phyloP scores from a whole-genome alignment of 768 basidiomycete species.

The Crassisporium funariophilum region DNA sequence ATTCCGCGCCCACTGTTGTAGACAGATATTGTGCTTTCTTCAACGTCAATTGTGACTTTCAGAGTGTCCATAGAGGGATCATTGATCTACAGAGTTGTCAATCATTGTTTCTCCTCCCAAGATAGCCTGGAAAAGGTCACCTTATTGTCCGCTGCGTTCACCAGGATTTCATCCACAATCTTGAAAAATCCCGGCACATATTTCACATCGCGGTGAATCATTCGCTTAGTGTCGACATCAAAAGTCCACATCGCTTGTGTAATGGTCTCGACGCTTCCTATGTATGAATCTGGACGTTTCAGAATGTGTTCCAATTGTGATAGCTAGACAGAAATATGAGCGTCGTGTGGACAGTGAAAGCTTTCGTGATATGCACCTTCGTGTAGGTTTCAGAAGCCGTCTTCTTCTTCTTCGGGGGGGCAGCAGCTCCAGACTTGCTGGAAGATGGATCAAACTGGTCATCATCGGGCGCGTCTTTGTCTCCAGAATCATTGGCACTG shows the following conservation, averaged over 20 bases:
- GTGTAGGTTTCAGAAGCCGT: slow-evolving; percentile 89
- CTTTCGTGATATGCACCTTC: slow-evolving; percentile 54
- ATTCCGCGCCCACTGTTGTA: slow-evolving; percentile 97
- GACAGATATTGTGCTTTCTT: slow-evolving; percentile 85
- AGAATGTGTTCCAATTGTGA: slow-evolving; percentile 94
- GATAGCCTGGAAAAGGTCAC: slow-evolving; percentile 42
- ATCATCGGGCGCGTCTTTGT: slow-evolving; percentile 42
- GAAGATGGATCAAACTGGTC: slow-evolving; percentile 30
- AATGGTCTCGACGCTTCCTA: slow-evolving; percentile 91
- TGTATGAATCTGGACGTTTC: slow-evolving; percentile 92
- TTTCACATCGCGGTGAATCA: slow-evolving; percentile 80
- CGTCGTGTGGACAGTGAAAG: background rate
- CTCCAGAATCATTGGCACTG: slow-evolving; percentile 41
- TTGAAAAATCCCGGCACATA: slow-evolving; percentile 99
- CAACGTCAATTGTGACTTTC: slow-evolving; percentile 84
- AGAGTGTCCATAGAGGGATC: slow-evolving; percentile 89
- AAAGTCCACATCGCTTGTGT: slow-evolving; percentile 94
- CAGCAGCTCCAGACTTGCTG: slow-evolving; percentile 18
- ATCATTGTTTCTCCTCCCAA: too few species aligned
- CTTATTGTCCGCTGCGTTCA: slow-evolving; percentile 99
- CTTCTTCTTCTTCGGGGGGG: slow-evolving; percentile 66
- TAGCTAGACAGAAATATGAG: slow-evolving; percentile 52
- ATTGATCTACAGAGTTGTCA: slow-evolving; percentile 65
- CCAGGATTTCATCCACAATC: slow-evolving; percentile 98
- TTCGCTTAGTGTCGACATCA: slow-evolving; percentile 79